Conservation (phyloP, 2,329 filamentous ascomycete species). For the Lasiodiplodia hormozganensis region DNA sequence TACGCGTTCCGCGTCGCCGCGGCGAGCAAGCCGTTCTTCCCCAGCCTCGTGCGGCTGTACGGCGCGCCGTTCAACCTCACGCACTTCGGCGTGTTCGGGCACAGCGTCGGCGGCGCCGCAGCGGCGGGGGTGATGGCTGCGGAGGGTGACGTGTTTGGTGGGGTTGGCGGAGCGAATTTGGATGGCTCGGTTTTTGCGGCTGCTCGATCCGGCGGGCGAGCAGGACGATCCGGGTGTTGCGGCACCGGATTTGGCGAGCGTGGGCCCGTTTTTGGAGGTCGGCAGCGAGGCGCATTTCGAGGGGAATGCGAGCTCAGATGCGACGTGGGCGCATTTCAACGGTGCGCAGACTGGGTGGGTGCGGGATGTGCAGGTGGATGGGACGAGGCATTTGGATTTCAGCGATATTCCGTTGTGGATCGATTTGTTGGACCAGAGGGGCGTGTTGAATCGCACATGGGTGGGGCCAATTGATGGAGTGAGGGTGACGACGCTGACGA, state of each 20-base stretch:
- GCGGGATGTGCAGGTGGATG: constrained; percentile 35
- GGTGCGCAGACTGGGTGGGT: constrained; percentile 37
- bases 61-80: constrained; percentile 23
- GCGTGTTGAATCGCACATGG: constrained; percentile 28
- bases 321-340: constrained; percentile 35
- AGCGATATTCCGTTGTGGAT: constrained; percentile 38
- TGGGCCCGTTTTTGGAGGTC: constrained; percentile 36
- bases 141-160: constrained; percentile 21
- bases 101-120: not conserved
- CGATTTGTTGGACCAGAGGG: constrained; percentile 35
- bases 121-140: constrained; percentile 31
- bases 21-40: not conserved
- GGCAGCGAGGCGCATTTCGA: constrained; percentile 31
- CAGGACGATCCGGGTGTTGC: not conserved
- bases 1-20: not conserved
- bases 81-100: constrained; percentile 11
- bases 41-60: constrained; percentile 3
- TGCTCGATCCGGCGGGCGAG: constrained; percentile 30
- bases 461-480: not conserved
- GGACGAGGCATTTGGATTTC: constrained; percentile 36
- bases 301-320: not conserved
- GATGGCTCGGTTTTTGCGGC: constrained; percentile 33
- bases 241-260: constrained; percentile 30
- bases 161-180: constrained; percentile 34
- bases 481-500: not conserved